phyloP scores from a whole-genome alignment of 2,329 filamentous ascomycete genomes.

The Trichoderma sp. region DNA sequence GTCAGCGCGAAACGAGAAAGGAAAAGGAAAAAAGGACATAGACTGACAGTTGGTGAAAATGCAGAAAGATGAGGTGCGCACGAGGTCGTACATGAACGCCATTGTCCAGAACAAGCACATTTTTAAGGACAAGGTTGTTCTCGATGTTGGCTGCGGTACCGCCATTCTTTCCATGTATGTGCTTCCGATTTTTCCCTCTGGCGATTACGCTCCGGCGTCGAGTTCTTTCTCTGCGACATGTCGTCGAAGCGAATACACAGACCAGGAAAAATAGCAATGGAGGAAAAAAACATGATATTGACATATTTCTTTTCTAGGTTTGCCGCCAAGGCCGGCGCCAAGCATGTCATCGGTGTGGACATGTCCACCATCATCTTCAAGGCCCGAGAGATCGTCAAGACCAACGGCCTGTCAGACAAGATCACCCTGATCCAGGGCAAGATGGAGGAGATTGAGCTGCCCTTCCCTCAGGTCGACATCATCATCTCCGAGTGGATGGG shows the following conservation, averaged over 20 bases:
- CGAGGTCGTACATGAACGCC: constrained; percentile 92
- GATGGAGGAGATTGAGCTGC: constrained; percentile 97
- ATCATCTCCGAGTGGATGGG: constrained; percentile 99
- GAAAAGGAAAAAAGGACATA: constrained; percentile 17
- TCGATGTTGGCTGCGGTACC: constrained; percentile 97
- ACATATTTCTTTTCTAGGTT: constrained; percentile 66
- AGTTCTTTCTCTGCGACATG: background rate
- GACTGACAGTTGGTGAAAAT: constrained; percentile 13
- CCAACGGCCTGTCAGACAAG: constrained; percentile 91
- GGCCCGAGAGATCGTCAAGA: constrained; percentile 89
- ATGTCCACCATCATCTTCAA: constrained; percentile 99
- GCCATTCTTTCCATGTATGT: constrained; percentile 96
- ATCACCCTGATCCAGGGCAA: constrained; percentile 98
- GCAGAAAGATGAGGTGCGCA: constrained; percentile 98
- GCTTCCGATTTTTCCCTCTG: constrained; percentile 28
- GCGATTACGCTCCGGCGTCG: constrained; percentile 13
- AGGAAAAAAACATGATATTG: constrained; percentile 13
- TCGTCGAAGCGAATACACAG: background rate
- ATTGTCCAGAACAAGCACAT: constrained; percentile 98
- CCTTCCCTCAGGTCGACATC: constrained; percentile 95
- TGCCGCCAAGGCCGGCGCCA: constrained; percentile 91
- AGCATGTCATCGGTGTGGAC: constrained; percentile 98
- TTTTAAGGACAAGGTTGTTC: constrained; percentile 80
- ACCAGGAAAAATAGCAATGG: background rate
- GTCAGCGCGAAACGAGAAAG: background rate